A percentile compares a stretch with the other conserved stretches of the same genome.
Conservation (phyloP, 306 rosid genomes). For the Citrullus amarus region DNA sequence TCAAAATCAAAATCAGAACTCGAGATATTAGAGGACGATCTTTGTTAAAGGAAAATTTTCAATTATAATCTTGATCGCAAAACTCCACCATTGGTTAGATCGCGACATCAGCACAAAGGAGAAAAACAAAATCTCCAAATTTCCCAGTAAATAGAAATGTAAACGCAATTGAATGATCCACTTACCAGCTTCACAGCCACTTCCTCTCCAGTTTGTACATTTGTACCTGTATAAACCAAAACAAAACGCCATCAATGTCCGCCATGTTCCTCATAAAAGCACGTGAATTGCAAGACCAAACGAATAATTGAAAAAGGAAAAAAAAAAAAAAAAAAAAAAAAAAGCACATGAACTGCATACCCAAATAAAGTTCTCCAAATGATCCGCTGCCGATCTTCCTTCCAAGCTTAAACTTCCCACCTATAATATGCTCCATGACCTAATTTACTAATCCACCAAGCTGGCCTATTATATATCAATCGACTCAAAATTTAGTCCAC, state of each 20-base stretch:
- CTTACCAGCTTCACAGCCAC: slow-evolving; percentile 98
- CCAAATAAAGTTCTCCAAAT: slow-evolving; percentile 93
- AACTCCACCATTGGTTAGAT: not conserved
- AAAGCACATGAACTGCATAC: slow-evolving; percentile 21
- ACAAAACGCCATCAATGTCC: not conserved
- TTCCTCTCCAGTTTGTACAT: slow-evolving; percentile 94
- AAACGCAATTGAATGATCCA: slow-evolving; percentile 5
- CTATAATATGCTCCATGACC: slow-evolving; percentile 87
- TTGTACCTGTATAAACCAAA: slow-evolving; percentile 39
- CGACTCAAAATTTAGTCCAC: slow-evolving; percentile 2
- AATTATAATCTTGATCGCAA: not conserved
- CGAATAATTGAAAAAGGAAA: not conserved
- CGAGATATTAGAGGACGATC: not conserved
- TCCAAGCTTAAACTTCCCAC: slow-evolving; percentile 84
- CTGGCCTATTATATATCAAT: not conserved
- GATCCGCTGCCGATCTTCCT: slow-evolving; percentile 99
- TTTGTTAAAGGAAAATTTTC: not conserved
- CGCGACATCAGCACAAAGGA: not conserved
- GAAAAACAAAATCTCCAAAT: not conserved
- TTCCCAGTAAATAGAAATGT: not conserved
- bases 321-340: not conserved
- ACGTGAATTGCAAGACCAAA: not conserved
- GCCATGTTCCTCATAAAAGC: not conserved
- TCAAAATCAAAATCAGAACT: not conserved
- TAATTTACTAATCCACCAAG: slow-evolving; percentile 6